Base-by-base conservation (phyloP, 2,329 filamentous ascomycete species). In the Calonectria pseudoreteaudii region DNA sequence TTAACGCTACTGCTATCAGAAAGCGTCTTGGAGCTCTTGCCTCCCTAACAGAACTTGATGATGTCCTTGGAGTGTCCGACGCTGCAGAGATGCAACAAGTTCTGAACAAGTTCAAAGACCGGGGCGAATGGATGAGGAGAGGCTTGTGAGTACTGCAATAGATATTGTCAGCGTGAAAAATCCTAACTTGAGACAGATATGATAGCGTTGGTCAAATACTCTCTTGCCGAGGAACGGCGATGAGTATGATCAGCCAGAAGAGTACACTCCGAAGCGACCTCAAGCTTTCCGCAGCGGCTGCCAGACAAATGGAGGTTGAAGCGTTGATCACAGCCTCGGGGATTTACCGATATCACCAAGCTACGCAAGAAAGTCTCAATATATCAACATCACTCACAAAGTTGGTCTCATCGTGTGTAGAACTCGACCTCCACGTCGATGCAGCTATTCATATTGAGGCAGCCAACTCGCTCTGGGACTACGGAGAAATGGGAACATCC, bases 391-490 rank as follows among this genome's bases (percentile, higher is more conserved):
- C 93, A 31, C 88, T 99, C n/a, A 94, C 92, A 16, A 92, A 94
- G 70, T 88, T 98, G 31, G 91, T 95, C n/a, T 82, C 87, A 8
- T 87, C 92, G 4, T 97, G 94, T 81, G 89, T 90, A 73, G 87
- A 90, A 0, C 84, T 95, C n/a, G 94, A 94, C 0, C 85, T 98
- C 2, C 90, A 92, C 71, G 91, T 98, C 56, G 93, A 95, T 80
- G 94, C 93, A 16, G 93, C 93, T 16, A 91, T 95, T 49, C 92
- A 93, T 76, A 91, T 96, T 68, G 97, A 98, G 83, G 91, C 94
- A 10, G 96, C 97, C 14, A 95, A 94, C 80, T 95, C 97, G 9
- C 87, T 99, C 1, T 99, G 97, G 96, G 95, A 97, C 75, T 94
- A 98, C 82, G 95, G 95, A 16, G 96, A 99, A 83, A 94, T 95